Base-by-base conservation (phyloP, 2,329 filamentous ascomycete genomes). In the Dothidotthia symphoricarpi region DNA sequence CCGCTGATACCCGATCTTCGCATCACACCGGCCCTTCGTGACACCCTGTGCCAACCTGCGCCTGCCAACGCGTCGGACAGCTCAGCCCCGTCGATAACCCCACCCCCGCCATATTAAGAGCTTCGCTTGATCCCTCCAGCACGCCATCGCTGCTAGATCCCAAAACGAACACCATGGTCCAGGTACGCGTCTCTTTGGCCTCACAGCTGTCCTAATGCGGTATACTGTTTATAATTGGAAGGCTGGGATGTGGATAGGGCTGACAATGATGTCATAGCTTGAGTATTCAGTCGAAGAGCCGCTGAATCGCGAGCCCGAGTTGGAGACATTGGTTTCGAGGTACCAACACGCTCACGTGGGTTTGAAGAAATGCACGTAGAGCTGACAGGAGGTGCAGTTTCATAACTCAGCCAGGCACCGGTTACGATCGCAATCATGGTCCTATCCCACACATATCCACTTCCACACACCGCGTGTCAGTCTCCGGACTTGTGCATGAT, bases 341-440 rank as follows among this genome's bases (percentile, higher is more conserved):
- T 68, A 50, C 14, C 9, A 3, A 14, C 9, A 7, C 4, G n/a
- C 28, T 7, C 16, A 12, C 11, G 10, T 19, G 5, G 11, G 7
- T 8, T 27, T 5, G 9, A n/a, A 24, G 8, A 5, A 16, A 13
- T 12, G 25, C 3, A n/a, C n/a, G 17, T 22, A 22, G 16, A 10
- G 22, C 32, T 44, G 16, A 46, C 15, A 26, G 16, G 12, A 7
- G 11, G 6, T 22, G 10, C 16, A 70, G 69, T 32, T 81, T 79
- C 57, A 68, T 81, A 30, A 75, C 74, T 14, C 26, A 47, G 27
- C 35, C 64, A 61, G 29, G 67, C 67, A 22, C 19, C 19, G 71
- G 71, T 19, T 82, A 80, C 52, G 76, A 82, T 54, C 72, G 79
- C 19, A 81, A 80, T 41, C 77, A 80, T 55, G 75, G 62, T 8